Conservation (phyloP, 306 rosid genomes). For the Vachellia collinsii region DNA sequence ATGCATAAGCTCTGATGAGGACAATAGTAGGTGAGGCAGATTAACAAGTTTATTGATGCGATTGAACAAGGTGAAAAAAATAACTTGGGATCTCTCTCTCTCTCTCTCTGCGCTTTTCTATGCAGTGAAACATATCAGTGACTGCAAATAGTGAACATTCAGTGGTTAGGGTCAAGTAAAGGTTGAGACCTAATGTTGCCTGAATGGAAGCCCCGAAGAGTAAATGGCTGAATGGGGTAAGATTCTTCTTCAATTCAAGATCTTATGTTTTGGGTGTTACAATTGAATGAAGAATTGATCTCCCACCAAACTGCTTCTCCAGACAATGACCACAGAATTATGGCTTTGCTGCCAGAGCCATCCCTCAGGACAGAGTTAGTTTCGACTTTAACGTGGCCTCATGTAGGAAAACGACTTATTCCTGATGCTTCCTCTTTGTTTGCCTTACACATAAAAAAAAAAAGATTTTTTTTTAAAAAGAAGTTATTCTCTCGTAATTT, state of each 20-base stretch:
- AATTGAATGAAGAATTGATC: conserved; percentile 19
- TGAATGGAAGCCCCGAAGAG: background rate
- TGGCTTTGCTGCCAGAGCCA: conserved; percentile 30
- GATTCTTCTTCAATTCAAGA: conserved; percentile 4
- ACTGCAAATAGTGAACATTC: background rate
- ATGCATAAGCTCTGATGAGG: background rate
- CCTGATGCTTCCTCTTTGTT: no score
- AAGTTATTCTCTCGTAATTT: no score
- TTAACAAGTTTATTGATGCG: background rate
- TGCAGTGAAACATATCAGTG: background rate
- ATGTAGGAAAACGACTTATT: conserved; percentile 22
- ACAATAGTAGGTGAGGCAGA: background rate
- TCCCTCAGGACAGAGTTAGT: conserved; percentile 22
- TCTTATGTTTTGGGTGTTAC: background rate
- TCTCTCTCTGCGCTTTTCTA: background rate
- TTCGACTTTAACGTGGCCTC: conserved; percentile 31
- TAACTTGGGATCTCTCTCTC: background rate
- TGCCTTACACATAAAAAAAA: no score
- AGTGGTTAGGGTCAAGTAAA: background rate
- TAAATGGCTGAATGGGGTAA: background rate
- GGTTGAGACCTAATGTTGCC: background rate
- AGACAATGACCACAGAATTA: background rate
- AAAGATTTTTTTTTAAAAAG: no score
- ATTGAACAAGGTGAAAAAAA: background rate
- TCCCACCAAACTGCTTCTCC: conserved; percentile 9